Base-by-base conservation (phyloP, 75 land plant species). In the Picea sitchensis region DNA sequence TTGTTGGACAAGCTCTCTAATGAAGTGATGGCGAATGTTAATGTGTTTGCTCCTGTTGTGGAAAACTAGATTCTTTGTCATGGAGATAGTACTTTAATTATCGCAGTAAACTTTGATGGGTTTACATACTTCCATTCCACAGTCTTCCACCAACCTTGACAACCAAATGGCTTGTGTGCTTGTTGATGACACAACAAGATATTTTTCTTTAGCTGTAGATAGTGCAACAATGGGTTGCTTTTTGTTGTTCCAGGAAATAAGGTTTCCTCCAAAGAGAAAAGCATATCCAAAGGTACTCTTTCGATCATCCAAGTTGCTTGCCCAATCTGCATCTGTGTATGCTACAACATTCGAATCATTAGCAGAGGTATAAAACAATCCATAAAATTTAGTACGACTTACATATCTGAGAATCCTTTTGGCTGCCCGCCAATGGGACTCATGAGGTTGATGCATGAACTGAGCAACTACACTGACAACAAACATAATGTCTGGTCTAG, bases 401-500 rank as follows among this genome's bases (percentile, higher is more conserved):
- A 82, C 32, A 32, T 82, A 82, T 5, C 75, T 59, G 3, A 65
- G 20, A 58, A 82, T 14, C 13, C 83, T 59, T 65, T 82, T 82
- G 71, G 47, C 34, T 14, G 80, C 80, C 31, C 2, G 67, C 80
- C 83, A 82, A 59, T 82, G 83, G 9, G 5, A 21, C 14, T 26
- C 4, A 0, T 12, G 31, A 21, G 80, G 83, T 4, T 17, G 15
- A 18, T 67, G 75, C 72, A 65, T 77, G 60, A 68, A 78, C 32
- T 57, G 4, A 23, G 21, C 26, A 14, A 82, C 23, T 32, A 63
- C 3, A 13, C 18, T 60, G 20, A 82, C 75, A n/a, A 74, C 61
- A 59, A 82, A 82, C 23, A 51, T 30, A 78, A 82, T 78, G 31
- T 82, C 83, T 14, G 80, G 83, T 7, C 74, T 12, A 31, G 83